phyloP scores from a whole-genome alignment of 768 basidiomycete genomes.

The Postia placenta region DNA sequence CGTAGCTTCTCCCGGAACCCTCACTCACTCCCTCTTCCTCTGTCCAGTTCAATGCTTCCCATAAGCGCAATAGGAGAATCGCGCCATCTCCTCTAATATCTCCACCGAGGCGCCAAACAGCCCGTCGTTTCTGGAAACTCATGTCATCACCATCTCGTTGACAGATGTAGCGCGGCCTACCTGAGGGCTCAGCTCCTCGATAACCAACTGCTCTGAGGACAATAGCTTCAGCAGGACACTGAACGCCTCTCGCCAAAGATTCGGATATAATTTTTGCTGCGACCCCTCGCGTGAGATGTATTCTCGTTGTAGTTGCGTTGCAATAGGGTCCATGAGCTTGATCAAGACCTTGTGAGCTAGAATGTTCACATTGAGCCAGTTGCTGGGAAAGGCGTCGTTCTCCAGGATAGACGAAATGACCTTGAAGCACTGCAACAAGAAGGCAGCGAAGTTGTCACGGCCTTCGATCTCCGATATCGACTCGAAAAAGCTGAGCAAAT shows the following conservation, averaged over 20 bases:
- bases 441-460: conserved; percentile 61
- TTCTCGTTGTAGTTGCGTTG: conserved; percentile 67
- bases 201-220: conserved; percentile 85
- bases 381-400: conserved; percentile 83
- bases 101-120: conserved; percentile 94
- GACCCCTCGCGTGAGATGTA: conserved; percentile 72
- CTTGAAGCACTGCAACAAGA: conserved; percentile 76
- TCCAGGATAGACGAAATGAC: conserved; percentile 76
- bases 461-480: conserved; percentile 86
- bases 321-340: conserved; percentile 81
- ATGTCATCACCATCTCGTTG: background rate
- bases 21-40: conserved; percentile 44
- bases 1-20: background rate
- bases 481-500: conserved; percentile 75
- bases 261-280: conserved; percentile 62
- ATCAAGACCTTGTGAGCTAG: conserved; percentile 83
- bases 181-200: conserved; percentile 94
- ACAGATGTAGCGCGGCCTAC: conserved; percentile 30
- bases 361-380: conserved; percentile 90
- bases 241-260: conserved; percentile 78
- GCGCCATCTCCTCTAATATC: conserved; percentile 94
- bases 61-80: conserved; percentile 67
- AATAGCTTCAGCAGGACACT: conserved; percentile 78
- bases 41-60: conserved; percentile 82
- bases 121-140: conserved; percentile 71